phyloP scores from a whole-genome alignment of 1,139 yeast genomes.

The Chernovozyma aurita region DNA sequence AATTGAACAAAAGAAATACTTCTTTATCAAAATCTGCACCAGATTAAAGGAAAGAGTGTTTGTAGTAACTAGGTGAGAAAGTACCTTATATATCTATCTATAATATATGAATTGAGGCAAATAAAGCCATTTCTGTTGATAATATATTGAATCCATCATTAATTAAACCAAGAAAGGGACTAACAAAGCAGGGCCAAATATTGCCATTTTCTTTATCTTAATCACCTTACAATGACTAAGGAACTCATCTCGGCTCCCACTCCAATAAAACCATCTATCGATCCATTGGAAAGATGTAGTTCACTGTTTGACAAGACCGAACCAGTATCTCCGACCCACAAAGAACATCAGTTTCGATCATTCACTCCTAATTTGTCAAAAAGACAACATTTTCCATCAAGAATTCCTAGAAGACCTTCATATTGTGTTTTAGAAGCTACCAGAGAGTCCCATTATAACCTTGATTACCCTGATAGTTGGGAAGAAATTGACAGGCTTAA shows the following conservation, averaged over 20 bases:
- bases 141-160: background rate
- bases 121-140: no score
- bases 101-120: no score
- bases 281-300: constrained; percentile 9
- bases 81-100: no score
- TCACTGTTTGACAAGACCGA: constrained; percentile 9
- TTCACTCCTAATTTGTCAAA: constrained; percentile 23
- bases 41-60: no score
- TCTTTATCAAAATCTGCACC: no score
- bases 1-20: no score
- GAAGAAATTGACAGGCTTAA: constrained; percentile 35
- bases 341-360: constrained; percentile 12
- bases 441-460: constrained; percentile 46
- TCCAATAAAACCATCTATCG: constrained; percentile 5
- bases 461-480: constrained; percentile 56
- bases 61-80: no score
- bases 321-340: background rate
- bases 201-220: no score
- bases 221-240: no score
- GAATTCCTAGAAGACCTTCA: constrained; percentile 26
- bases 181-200: no score
- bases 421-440: constrained; percentile 30
- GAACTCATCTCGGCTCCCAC: constrained; percentile 7
- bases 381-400: constrained; percentile 4
- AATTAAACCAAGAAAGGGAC: no score